These are phyloP conservation scores for Prinsepia uniflora DNA, from an alignment of 306 rosid species.

Conservation along the genomic window DNA sequence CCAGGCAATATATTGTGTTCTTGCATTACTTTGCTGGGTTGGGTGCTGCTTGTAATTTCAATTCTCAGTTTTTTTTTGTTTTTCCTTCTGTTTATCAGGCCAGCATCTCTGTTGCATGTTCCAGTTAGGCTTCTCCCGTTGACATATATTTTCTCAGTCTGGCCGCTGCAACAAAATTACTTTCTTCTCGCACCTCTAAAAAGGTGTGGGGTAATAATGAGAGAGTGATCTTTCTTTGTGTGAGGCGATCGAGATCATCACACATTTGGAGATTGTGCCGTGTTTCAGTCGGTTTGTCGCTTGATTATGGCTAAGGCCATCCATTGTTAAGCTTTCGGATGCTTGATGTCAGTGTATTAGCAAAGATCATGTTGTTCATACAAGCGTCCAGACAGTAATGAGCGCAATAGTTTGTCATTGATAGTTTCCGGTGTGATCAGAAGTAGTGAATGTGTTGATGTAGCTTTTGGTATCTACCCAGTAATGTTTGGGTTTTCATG, in stretches of 20 bases:
- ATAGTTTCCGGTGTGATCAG: conserved; percentile 26
- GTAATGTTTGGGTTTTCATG: conserved; percentile 74
- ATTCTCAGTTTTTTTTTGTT: conserved; percentile 2
- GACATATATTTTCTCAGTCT: conserved; percentile 74
- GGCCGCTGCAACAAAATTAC: conserved; percentile 71
- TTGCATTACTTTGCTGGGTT: neutral
- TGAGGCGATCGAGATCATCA: conserved; percentile 65
- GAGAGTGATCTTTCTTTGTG: conserved; percentile 56
- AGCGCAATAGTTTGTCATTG: conserved; percentile 28
- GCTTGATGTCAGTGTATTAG: conserved; percentile 27
- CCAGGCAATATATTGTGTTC: neutral
- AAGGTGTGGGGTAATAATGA: conserved; percentile 92
- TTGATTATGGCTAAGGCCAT: conserved; percentile 91
- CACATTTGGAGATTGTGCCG: conserved; percentile 97
- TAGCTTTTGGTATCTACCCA: conserved; percentile 30
- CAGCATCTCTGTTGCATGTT: conserved; percentile 45
- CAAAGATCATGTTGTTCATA: conserved; percentile 26
- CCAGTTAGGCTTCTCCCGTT: conserved; percentile 40
- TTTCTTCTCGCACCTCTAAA: conserved; percentile 82
- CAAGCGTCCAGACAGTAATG: conserved; percentile 43
- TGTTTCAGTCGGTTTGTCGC: conserved; percentile 73
- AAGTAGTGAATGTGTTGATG: conserved; percentile 38
- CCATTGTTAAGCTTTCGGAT: conserved; percentile 32
- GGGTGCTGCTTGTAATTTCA: neutral
- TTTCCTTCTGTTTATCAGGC: conserved; percentile 44